A percentile compares a stretch with the other conserved stretches of the same genome.
Evolutionary conservation across 1,284 basidiomycete species (phyloP).

Genomic region (Cryptococcus floricola): DNA sequence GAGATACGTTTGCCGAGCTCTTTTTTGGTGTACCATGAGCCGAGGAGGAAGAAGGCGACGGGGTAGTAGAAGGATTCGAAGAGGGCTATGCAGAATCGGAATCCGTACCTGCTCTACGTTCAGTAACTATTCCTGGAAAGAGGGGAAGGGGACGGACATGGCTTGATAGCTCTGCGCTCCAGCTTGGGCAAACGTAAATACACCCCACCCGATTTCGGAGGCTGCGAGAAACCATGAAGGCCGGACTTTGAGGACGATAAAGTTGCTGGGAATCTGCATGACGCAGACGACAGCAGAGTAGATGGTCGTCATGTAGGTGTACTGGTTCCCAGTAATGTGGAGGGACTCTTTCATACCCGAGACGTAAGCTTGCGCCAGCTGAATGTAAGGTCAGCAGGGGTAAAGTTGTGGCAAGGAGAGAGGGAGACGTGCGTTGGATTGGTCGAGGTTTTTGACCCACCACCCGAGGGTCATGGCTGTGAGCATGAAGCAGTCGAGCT

Average conservation of each 20-base stretch:
- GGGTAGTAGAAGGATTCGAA: conserved; percentile 24
- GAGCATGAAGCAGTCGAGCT: conserved; percentile 24
- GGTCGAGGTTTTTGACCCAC: conserved; percentile 22
- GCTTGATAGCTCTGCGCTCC: conserved; percentile 8
- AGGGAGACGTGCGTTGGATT: conserved; percentile 15
- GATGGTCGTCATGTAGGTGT: conserved; percentile 20
- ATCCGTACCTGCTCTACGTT: conserved; percentile 9
- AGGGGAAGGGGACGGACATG: conserved; percentile 3
- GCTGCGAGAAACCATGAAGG: conserved; percentile 7
- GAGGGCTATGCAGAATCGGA: conserved; percentile 25
- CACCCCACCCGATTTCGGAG: conserved; percentile 12
- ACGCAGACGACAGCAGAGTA: conserved; percentile 19
- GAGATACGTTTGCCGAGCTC: conserved; percentile 30
- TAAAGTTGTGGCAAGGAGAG: background rate
- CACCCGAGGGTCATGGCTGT: conserved; percentile 15
- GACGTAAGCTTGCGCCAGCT: conserved; percentile 27
- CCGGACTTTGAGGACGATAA: conserved; percentile 11
- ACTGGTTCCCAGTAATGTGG: conserved; percentile 27
- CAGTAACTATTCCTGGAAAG: background rate
- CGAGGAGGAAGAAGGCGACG: conserved; percentile 21
- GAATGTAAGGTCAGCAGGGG: background rate
- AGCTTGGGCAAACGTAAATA: conserved; percentile 15
- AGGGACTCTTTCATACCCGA: conserved; percentile 32
- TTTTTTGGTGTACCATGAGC: conserved; percentile 26
- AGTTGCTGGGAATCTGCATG: conserved; percentile 11